Percentiles rank a stretch among this genome's conserved stretches.
These are phyloP conservation scores for Rhytidiadelphus loreus DNA, from an alignment of 225 moss, liverwort and hornwort genomes.

Conservation along the genomic window DNA sequence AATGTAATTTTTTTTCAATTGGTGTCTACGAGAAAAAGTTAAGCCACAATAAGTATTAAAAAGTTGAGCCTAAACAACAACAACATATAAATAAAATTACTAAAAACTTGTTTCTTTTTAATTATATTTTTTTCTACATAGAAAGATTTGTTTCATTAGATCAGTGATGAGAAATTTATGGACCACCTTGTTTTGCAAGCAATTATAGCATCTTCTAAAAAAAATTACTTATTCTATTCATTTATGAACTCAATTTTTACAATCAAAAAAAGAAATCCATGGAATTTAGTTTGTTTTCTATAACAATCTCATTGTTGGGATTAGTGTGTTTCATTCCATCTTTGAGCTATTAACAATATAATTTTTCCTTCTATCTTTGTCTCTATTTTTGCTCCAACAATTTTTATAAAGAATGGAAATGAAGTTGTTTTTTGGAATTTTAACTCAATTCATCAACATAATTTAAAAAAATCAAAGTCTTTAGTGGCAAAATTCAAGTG, in stretches of 20 bases:
- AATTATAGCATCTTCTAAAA: background rate
- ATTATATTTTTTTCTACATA: background rate
- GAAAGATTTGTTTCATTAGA: background rate
- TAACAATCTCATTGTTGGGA: rapidly evolving
- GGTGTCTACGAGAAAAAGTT: rapidly evolving
- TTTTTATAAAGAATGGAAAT: background rate
- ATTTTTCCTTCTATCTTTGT: background rate
- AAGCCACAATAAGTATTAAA: rapidly evolving
- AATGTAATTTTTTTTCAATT: background rate
- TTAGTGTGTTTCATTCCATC: background rate
- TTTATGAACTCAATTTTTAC: background rate
- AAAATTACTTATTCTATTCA: rapidly evolving
- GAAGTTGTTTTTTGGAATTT: background rate
- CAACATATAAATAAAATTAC: background rate
- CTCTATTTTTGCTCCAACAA: background rate
- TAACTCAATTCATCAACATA: background rate
- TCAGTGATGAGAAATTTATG: background rate
- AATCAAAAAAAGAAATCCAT: background rate
- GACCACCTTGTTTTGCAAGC: background rate
- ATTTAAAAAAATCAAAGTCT: background rate
- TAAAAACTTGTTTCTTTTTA: too few relatives aligned
- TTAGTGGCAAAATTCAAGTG: background rate
- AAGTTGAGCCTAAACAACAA: background rate
- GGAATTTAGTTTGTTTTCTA: background rate
- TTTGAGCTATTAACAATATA: background rate